Conservation (phyloP, 352 stramenopile species). For the Phytophthora melonis region DNA sequence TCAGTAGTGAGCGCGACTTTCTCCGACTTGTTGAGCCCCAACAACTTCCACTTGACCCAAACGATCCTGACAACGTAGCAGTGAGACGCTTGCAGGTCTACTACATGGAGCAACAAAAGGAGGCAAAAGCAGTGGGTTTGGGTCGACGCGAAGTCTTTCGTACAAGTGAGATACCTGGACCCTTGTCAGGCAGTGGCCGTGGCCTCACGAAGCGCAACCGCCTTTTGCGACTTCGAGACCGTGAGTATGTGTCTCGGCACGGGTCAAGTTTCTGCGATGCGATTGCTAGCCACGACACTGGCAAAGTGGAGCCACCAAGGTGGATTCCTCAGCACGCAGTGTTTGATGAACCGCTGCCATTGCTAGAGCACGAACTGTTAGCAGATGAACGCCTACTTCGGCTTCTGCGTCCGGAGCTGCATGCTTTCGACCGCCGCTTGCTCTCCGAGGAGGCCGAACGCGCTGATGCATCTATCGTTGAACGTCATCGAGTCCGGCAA, state of each 20-base stretch:
- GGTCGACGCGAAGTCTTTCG: constrained; percentile 34
- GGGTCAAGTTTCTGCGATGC: constrained; percentile 56
- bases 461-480: constrained; percentile 50
- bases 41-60: constrained; percentile 63
- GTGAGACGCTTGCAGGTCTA: constrained; percentile 53
- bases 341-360: constrained; percentile 76
- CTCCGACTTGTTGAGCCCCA: constrained; percentile 56
- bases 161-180: constrained; percentile 26
- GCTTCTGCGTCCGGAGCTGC: constrained; percentile 71
- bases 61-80: constrained; percentile 74
- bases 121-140: constrained; percentile 42
- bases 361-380: constrained; percentile 68
- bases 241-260: constrained; percentile 52
- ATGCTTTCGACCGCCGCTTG: constrained; percentile 62
- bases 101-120: constrained; percentile 48
- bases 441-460: constrained; percentile 52
- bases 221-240: constrained; percentile 65
- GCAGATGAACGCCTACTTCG: constrained; percentile 65
- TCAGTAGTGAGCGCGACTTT: constrained; percentile 74
- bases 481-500: constrained; percentile 54
- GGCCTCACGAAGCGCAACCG: constrained; percentile 75
- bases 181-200: constrained; percentile 23
- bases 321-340: constrained; percentile 42
- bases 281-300: constrained; percentile 21
- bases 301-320: constrained; percentile 32